Evolutionary conservation across 192 early-diverging fungal genomes (phyloP).

Genomic region (Spizellomyces sp.): DNA sequence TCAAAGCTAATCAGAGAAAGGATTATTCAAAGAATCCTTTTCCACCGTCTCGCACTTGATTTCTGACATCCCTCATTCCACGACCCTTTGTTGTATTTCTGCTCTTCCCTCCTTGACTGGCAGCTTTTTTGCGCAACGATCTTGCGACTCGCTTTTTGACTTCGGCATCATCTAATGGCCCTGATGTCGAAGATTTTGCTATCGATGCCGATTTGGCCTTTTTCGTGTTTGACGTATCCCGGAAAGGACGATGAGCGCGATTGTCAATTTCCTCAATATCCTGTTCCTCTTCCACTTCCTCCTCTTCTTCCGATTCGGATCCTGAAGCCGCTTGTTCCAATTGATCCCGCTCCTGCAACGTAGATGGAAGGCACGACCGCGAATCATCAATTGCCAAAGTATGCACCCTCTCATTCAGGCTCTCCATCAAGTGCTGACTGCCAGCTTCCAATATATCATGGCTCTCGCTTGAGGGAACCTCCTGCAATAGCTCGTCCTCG

Average conservation of each 20-base stretch:
- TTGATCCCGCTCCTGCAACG: no score
- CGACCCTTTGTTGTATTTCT: constrained; percentile 29
- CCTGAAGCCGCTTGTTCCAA: no score
- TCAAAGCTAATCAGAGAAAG: no score
- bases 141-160: constrained; percentile 33
- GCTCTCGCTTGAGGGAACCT: neutral
- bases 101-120: constrained; percentile 18
- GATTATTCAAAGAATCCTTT: constrained; percentile 18
- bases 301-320: neutral
- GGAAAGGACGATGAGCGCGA: constrained; percentile 25
- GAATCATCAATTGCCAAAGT: neutral
- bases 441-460: constrained; percentile 5
- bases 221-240: constrained; percentile 20
- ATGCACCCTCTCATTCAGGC: neutral
- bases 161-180: constrained; percentile 29
- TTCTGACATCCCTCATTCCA: constrained; percentile 17
- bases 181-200: constrained; percentile 8
- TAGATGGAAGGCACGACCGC: no score
- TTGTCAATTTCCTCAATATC: constrained; percentile 33
- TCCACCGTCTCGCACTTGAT: constrained; percentile 26
- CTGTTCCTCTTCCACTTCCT: constrained; percentile 33
- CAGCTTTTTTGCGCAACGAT: constrained; percentile 10
- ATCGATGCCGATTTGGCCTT: constrained; percentile 22
- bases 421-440: neutral
- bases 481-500: neutral